Evolutionary conservation across 257 asterid species (phyloP).

Genomic region (Echium plantagineum): DNA sequence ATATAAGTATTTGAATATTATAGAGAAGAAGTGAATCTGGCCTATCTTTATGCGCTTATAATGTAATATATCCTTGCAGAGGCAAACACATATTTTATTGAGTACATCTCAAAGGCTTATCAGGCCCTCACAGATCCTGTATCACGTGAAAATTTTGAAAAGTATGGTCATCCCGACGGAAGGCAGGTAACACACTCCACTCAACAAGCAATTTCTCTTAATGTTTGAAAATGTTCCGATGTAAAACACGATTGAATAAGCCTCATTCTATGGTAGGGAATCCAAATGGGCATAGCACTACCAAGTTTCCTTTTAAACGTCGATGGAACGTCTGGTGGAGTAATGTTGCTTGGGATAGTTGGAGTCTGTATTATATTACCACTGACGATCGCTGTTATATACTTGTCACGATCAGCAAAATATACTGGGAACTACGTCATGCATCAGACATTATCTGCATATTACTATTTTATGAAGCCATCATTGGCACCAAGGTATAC

Average conservation of each 20-base stretch:
- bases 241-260: constrained; percentile 4
- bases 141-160: constrained; percentile 92
- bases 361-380: constrained; percentile 94
- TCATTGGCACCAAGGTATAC: constrained; percentile 95
- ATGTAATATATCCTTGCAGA: constrained; percentile 41
- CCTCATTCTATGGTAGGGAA: constrained; percentile 44
- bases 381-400: constrained; percentile 76
- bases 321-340: constrained; percentile 93
- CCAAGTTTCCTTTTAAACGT: constrained; percentile 85
- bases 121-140: constrained; percentile 98
- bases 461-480: constrained; percentile 92
- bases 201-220: neutral
- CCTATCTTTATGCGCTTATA: constrained; percentile 13
- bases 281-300: constrained; percentile 97
- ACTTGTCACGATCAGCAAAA: constrained; percentile 86
- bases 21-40: constrained; percentile 5
- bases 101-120: constrained; percentile 89
- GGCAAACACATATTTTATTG: constrained; percentile 83
- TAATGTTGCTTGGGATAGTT: constrained; percentile 86
- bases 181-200: constrained; percentile 56
- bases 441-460: constrained; percentile 88
- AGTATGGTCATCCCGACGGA: constrained; percentile 99
- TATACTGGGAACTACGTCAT: constrained; percentile 96
- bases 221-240: neutral
- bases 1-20: constrained; percentile 9